Evolutionary conservation across 2,329 filamentous ascomycete species (phyloP).

Genomic region (Pseudogymnoascus destructans): DNA sequence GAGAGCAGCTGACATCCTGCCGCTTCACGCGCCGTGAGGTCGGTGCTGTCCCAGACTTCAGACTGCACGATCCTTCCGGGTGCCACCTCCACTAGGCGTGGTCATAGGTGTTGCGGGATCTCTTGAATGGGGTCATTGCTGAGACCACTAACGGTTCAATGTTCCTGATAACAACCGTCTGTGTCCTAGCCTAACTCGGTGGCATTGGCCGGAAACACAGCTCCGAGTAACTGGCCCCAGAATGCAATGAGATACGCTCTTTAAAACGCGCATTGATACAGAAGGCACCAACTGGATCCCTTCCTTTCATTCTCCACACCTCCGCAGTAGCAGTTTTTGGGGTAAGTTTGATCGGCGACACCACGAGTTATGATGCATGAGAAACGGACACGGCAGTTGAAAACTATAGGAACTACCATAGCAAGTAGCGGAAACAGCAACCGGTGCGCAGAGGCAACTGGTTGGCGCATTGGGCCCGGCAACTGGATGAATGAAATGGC

Average conservation of each 20-base stretch:
- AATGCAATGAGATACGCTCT: background rate
- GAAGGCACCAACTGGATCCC: background rate
- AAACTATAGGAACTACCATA: background rate
- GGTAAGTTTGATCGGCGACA: background rate
- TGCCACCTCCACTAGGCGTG: background rate
- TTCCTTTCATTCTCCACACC: background rate
- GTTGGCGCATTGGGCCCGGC: background rate
- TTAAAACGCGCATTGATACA: background rate
- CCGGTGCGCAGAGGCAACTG: background rate
- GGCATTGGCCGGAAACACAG: background rate
- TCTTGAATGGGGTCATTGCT: background rate
- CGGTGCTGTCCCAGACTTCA: background rate
- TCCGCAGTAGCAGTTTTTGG: background rate
- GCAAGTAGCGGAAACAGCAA: background rate
- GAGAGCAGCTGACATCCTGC: background rate
- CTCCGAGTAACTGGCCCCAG: background rate
- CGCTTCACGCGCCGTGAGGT: background rate
- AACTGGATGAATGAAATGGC: background rate
- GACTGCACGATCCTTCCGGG: background rate
- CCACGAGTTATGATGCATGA: background rate
- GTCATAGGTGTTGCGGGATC: background rate
- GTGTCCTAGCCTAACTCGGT: background rate
- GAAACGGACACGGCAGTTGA: background rate
- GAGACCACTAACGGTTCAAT: background rate
- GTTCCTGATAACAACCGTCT: background rate